Evolutionary conservation across 306 rosid species (phyloP), one percentile per base, ranked within the genome.

Genomic region (Spatholobus suberectus): DNA sequence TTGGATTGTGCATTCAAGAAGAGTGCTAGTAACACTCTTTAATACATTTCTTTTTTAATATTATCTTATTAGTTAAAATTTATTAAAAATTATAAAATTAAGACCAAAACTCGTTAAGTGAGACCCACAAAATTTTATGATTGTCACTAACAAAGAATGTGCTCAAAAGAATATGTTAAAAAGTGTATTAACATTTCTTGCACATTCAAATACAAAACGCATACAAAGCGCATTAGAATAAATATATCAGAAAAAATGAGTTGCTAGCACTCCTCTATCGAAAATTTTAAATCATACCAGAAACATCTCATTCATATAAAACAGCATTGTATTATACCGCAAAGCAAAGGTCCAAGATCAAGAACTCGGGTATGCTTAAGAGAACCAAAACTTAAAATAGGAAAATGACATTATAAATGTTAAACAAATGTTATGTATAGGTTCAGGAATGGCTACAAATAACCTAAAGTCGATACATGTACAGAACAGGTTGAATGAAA

Each of bases 361-460:
- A 67, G 70, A 51, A 73, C 54, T 83, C 47, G 13, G n/a, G 40
- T 18, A 62, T 61, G 78, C 27, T 61, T 21, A 75, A 46, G 54
- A 58, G 47, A 57, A 18, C 40, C 14, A 52, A 35, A 58, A 21
- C 59, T 32, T 66, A 13, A 73, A 55, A 69, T 43, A 63, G 14
- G 57, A 65, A 18, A 81, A 76, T 57, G 77, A 35, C 72, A 84
- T 26, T 80, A 77, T 27, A 65, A 72, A 67, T 65, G 77, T 47
- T n/a, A 57, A 52, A 59, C 49, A 77, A 80, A 66, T 79, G 62
- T 52, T 58, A 63, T 41, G 49, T 63, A 61, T 41, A 44, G 71
- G 71, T 46, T 76, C 63, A 70, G 62, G 61, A 83, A 72, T 67
- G 79, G 80, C 82, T 81, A 73, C 70, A 73, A 58, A 73, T 72